phyloP scores from a whole-genome alignment of 176 grass and related monocot genomes.

The maize (Zea mays) region DNA sequence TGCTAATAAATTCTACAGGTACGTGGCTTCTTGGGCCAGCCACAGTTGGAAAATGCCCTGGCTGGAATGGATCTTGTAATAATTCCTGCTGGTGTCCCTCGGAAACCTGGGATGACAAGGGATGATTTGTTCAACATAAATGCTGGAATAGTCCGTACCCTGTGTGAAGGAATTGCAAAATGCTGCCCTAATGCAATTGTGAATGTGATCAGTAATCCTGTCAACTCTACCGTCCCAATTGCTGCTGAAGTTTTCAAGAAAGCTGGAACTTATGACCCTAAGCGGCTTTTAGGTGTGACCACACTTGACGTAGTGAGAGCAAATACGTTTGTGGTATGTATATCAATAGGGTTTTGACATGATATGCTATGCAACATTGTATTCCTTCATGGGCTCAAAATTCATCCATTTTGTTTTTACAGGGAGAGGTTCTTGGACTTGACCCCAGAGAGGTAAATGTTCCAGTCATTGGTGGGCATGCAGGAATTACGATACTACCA shows the following conservation, averaged over 20 bases:
- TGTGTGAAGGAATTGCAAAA: slow-evolving; percentile 82
- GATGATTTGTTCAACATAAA: slow-evolving; percentile 99
- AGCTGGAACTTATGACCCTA: slow-evolving; percentile 79
- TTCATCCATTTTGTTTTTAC: slow-evolving; percentile 26
- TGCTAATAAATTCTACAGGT: slow-evolving; percentile 52
- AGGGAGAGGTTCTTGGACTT: slow-evolving; percentile 83
- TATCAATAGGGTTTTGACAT: not conserved
- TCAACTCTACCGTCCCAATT: slow-evolving; percentile 90
- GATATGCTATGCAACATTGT: not conserved
- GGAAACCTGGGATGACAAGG: slow-evolving; percentile 92
- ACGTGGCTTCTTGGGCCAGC: slow-evolving; percentile 77
- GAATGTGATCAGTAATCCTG: slow-evolving; percentile 92
- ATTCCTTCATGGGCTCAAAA: slow-evolving; percentile 9
- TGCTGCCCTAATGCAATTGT: slow-evolving; percentile 82
- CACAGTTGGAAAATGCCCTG: slow-evolving; percentile 75
- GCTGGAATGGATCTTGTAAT: slow-evolving; percentile 91
- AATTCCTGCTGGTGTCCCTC: slow-evolving; percentile 84
- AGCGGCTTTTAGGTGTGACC: slow-evolving; percentile 75
- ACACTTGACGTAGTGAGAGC: slow-evolving; percentile 91
- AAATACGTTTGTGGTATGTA: slow-evolving; percentile 92
- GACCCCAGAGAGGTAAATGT: slow-evolving; percentile 81
- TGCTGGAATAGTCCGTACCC: slow-evolving; percentile 75
- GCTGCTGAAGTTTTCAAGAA: slow-evolving; percentile 91
- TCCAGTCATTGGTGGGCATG: slow-evolving; percentile 88
- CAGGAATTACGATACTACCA: slow-evolving; percentile 81